Evolutionary conservation across 345 rosid genomes (phyloP), one percentile per base, ranked within the genome.

Genomic region (Moringa oleifera): DNA sequence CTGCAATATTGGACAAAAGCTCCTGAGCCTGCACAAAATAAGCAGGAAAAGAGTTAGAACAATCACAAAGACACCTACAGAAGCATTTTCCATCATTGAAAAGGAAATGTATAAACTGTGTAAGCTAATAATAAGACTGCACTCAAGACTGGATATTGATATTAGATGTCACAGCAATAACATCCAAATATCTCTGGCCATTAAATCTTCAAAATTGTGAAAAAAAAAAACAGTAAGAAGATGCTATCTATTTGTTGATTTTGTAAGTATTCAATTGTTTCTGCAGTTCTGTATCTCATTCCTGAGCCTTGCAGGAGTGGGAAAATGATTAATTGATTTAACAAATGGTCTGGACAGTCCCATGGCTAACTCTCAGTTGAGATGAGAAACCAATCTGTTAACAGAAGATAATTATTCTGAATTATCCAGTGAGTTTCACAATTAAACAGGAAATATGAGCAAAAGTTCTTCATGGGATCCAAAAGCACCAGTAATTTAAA

Each of bases 11-110:
- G n/a, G 85, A 80, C 50, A 91, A 74, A 56, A 87, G 86, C 68
- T 87, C 95, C 68, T 75, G 90, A 69, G 90, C 84, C 96, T 91
- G 80, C 10, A 37, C 59, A 64, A 66, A 33, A 33, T 33, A 5
- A 33, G 37, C 37, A 33, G 11, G 11, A 4, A 5, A 7, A 1
- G 47, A 41, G 66, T 41, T 60, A 64, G 33, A 61, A 28, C 67
- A 63, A 77, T 70, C 45, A 63, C 53, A 3, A 16, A 46, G 59
- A 20, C 17, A 18, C 57, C 12, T 23, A 10, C 25, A 20, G 58
- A 62, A 72, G 45, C 18, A 22, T 24, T 70, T 23, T 56, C 24
- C 53, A 36, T 3, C 8, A 41, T 16, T 53, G 21, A 36, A 23
- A 51, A 0, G 20, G 47, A 36, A 61, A 65, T 55, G 21, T 53